These are phyloP conservation scores for Pharus latifolius DNA, from an alignment of 176 grass and related monocot genomes.

Conservation along the genomic window DNA sequence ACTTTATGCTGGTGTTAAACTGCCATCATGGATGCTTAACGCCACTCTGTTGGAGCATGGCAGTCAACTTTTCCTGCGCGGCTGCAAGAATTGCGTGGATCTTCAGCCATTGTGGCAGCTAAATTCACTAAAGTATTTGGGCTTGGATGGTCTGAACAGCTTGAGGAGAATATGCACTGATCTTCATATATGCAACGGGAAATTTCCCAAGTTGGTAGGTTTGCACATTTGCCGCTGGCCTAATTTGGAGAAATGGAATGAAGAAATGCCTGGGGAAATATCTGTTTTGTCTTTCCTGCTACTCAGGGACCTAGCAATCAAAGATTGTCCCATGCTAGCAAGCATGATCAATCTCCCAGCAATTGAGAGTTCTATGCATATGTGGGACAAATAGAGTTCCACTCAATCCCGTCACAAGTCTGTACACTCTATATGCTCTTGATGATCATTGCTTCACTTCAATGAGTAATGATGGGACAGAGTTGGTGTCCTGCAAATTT, in stretches of 20 bases:
- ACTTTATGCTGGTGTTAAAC: not conserved
- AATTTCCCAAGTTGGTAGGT: not conserved
- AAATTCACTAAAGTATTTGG: not conserved
- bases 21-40: constrained; percentile 7
- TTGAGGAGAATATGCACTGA: not conserved
- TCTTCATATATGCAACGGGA: not conserved
- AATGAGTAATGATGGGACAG: no score
- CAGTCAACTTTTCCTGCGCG: not conserved
- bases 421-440: no score
- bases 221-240: not conserved
- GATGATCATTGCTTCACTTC: no score
- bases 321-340: no score
- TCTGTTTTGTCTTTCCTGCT: not conserved
- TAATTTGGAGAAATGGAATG: not conserved
- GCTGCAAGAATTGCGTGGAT: not conserved
- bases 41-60: not conserved
- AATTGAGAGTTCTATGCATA: no score
- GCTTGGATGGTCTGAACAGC: not conserved
- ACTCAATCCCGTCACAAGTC: no score
- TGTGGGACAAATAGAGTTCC: no score
- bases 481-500: no score
- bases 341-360: no score
- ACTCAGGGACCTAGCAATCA: no score
- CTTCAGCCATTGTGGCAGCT: constrained; percentile 6
- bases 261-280: not conserved